Conservation (phyloP, 495 filamentous ascomycete species). For the Talaromyces nanjingensis region DNA sequence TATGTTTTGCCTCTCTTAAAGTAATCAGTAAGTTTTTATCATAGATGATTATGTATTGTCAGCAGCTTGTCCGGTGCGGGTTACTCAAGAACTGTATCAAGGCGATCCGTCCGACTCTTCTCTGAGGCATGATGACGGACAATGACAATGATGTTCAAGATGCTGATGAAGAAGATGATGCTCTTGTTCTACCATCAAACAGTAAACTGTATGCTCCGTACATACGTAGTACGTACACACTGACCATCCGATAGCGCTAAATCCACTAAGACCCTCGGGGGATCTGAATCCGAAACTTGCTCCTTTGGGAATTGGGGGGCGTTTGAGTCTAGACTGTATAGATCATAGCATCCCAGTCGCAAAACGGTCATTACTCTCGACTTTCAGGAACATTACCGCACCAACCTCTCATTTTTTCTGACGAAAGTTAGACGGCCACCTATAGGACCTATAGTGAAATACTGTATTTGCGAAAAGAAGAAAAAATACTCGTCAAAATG, state of each 20-base stretch:
- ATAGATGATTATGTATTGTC: neutral
- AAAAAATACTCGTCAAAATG: neutral
- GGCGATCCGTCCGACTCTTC: neutral
- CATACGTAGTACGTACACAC: neutral
- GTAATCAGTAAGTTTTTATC: neutral
- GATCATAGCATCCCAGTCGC: neutral
- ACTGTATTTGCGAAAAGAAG: neutral
- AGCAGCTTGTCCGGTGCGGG: neutral
- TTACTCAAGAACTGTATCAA: neutral
- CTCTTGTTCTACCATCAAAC: neutral
- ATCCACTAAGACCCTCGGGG: neutral
- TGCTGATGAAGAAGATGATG: neutral
- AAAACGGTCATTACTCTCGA: neutral
- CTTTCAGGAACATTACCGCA: neutral
- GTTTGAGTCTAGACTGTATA: slow-evolving; percentile 1
- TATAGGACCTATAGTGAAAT: neutral
- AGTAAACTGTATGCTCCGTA: neutral
- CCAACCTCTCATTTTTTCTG: neutral
- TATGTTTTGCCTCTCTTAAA: neutral
- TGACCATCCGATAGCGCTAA: neutral
- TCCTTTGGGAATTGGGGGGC: neutral
- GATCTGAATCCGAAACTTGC: neutral
- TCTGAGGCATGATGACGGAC: neutral
- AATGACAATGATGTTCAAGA: neutral
- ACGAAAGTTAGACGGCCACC: neutral